Evolutionary conservation across 352 stramenopile species (phyloP), one percentile per base, ranked within the genome.

Genomic region (Phytophthora podocarpi): DNA sequence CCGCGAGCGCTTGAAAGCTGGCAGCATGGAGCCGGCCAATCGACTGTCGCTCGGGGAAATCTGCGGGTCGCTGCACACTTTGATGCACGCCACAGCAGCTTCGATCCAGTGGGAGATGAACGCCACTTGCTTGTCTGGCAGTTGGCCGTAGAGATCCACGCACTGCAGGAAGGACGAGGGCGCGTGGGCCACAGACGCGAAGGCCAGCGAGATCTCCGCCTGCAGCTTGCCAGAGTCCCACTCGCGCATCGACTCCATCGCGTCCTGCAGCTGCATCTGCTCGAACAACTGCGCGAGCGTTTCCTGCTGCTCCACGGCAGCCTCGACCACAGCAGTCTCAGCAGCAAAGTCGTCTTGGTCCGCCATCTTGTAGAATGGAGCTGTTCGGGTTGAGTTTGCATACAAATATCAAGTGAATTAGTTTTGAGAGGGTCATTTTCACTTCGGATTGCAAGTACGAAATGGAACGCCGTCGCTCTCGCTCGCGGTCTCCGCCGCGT

Each of bases 11-110:
- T 59, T 42, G 40, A 86, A 69, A 7, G 59, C 52, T 15, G 71
- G 58, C 28, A 91, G 51, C 52, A 91, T 67, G 16, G 58, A 63
- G 5, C 64, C 78, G 2, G 82, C 82, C 35, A 89, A 42, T 5
- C 58, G 52, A 43, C 71, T 76, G 50, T 85, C 72, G 3, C 42
- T 36, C 10, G 30, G 28, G 0, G 67, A 78, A 15, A 78, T 48
- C 50, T 69, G 60, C 28, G 35, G 28, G 35, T 67, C 43, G 18
- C 43, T 34, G 11, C 16, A 46, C 3, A 34, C 39, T 20, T 60
- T 65, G 12, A 72, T 66, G 36, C 52, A 65, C 9, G 30, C 31
- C 15, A 76, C 53, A 35, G 67, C 63, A 3, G 34, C 23, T 32
- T 72, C 63, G 13, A 70, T 55, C 67, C 67, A 76, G 12, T 55